Percentiles rank a stretch among this genome's conserved stretches.
phyloP scores from a whole-genome alignment of 805 yeast genomes.

The Priceomyces haplophilus region DNA sequence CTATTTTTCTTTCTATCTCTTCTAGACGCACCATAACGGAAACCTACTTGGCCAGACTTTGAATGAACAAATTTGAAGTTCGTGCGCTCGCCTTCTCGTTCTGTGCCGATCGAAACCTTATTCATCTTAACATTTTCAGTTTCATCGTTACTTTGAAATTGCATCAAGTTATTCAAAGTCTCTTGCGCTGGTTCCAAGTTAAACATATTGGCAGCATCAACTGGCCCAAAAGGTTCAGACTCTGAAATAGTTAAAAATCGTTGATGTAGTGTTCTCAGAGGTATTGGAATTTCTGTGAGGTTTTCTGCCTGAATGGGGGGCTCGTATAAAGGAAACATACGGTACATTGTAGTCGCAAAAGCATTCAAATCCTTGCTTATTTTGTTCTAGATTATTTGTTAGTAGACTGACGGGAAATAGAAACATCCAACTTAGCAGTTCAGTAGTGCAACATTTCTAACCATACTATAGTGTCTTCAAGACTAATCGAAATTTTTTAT shows the following conservation, averaged over 20 bases:
- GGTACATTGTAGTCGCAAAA: slow-evolving; percentile 62
- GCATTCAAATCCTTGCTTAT: slow-evolving; percentile 54
- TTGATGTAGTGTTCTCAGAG: slow-evolving; percentile 75
- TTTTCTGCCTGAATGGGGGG: slow-evolving; percentile 55
- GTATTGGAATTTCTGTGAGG: slow-evolving; percentile 91
- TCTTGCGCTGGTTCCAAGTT: slow-evolving; percentile 85
- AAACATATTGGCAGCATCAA: slow-evolving; percentile 85
- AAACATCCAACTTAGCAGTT: slow-evolving; percentile 3
- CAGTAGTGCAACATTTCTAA: slow-evolving; percentile 32
- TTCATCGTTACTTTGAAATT: slow-evolving; percentile 51
- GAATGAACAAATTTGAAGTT: slow-evolving; percentile 74
- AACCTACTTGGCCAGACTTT: slow-evolving; percentile 81
- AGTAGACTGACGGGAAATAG: slow-evolving; percentile 33
- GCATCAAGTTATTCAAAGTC: slow-evolving; percentile 67
- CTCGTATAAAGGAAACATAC: slow-evolving; percentile 74
- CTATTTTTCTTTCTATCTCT: slow-evolving; percentile 89
- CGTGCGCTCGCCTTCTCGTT: slow-evolving; percentile 65
- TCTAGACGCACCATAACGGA: slow-evolving; percentile 84
- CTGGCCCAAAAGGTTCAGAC: slow-evolving; percentile 91
- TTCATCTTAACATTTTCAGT: slow-evolving; percentile 26
- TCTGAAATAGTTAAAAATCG: slow-evolving; percentile 88
- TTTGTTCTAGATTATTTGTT: slow-evolving; percentile 32
- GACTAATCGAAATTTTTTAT: slow-evolving; percentile 65
- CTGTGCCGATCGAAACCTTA: slow-evolving; percentile 49
- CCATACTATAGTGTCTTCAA: slow-evolving; percentile 67